Evolutionary conservation across 2,329 filamentous ascomycete genomes (phyloP).

Genomic region (Phialophora macrospora): DNA sequence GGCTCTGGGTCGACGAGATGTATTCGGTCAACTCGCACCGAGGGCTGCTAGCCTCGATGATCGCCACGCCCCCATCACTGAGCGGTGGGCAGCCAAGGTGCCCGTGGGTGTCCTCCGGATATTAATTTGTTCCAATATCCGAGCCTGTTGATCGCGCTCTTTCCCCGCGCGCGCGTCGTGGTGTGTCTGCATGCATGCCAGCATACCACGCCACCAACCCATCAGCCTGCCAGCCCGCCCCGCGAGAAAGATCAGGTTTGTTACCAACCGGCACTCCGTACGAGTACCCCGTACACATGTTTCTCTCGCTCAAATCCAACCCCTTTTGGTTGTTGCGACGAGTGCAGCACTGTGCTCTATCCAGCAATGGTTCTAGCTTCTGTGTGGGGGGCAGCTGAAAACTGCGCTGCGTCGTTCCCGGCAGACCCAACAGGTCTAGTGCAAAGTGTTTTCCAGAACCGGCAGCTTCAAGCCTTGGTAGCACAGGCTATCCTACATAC

Average conservation of each 20-base stretch:
- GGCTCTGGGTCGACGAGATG: background rate
- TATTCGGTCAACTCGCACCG: background rate
- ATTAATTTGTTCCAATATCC: background rate
- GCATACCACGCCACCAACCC: no score
- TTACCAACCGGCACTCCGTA: no score
- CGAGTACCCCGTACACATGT: no score
- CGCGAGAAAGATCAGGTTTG: no score
- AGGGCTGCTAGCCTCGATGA: background rate
- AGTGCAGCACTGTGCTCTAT: background rate
- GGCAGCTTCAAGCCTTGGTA: conserved; percentile 17
- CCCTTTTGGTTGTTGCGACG: background rate
- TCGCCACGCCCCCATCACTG: background rate
- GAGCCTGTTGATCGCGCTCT: no score
- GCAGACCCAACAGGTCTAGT: background rate
- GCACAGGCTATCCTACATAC: no score
- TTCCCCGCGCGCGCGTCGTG: no score
- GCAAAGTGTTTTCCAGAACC: conserved; percentile 11
- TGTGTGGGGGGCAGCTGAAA: conserved; percentile 2
- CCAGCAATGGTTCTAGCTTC: background rate
- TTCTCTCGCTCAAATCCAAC: background rate
- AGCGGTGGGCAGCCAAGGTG: background rate
- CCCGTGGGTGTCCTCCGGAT: no score
- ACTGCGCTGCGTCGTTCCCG: background rate
- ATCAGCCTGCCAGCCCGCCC: no score
- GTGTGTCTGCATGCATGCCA: no score